Percentiles rank a stretch among this genome's conserved stretches.
Conservation (phyloP, 257 asterid species). For the Nicotiana attenuata region DNA sequence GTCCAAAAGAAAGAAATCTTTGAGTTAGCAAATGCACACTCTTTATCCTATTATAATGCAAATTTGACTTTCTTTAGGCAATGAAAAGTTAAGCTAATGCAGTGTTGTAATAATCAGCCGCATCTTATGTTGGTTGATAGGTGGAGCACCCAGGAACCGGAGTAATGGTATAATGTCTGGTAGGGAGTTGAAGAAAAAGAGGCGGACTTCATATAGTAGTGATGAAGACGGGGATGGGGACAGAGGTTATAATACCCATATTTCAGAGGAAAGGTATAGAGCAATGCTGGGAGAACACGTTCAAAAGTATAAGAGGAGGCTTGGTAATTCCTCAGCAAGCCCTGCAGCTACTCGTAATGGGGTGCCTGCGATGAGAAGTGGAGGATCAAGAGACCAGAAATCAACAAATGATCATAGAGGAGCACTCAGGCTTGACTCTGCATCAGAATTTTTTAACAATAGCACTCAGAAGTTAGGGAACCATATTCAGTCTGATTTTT, state of each 20-base stretch:
- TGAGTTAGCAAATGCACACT: neutral
- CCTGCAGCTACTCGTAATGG: slow-evolving; percentile 45
- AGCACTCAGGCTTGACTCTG: slow-evolving; percentile 50
- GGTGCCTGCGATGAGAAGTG: slow-evolving; percentile 33
- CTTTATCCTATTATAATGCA: slow-evolving; percentile 7
- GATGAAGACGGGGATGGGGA: slow-evolving; percentile 86
- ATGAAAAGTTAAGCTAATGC: neutral
- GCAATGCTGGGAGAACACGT: slow-evolving; percentile 97
- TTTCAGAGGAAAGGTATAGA: slow-evolving; percentile 83
- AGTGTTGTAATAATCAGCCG: slow-evolving; percentile 15
- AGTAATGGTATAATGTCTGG: slow-evolving; percentile 62
- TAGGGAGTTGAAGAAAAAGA: slow-evolving; percentile 67
- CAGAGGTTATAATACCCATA: slow-evolving; percentile 49
- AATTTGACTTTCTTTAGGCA: slow-evolving; percentile 8
- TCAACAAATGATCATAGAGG: slow-evolving; percentile 52
- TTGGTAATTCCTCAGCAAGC: slow-evolving; percentile 50
- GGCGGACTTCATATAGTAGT: slow-evolving; percentile 56
- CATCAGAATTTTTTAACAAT: slow-evolving; percentile 50
- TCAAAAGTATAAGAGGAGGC: slow-evolving; percentile 78
- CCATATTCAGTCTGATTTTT: slow-evolving; percentile 47
- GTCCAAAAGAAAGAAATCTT: neutral
- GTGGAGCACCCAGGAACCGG: slow-evolving; percentile 44
- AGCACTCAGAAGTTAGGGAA: slow-evolving; percentile 48
- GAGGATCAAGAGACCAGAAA: slow-evolving; percentile 56
- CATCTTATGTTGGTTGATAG: slow-evolving; percentile 29